A percentile compares a stretch with the other conserved stretches of the same genome.
phyloP scores from a whole-genome alignment of 352 stramenopile genomes.

The Thraustochytrium striatum region DNA sequence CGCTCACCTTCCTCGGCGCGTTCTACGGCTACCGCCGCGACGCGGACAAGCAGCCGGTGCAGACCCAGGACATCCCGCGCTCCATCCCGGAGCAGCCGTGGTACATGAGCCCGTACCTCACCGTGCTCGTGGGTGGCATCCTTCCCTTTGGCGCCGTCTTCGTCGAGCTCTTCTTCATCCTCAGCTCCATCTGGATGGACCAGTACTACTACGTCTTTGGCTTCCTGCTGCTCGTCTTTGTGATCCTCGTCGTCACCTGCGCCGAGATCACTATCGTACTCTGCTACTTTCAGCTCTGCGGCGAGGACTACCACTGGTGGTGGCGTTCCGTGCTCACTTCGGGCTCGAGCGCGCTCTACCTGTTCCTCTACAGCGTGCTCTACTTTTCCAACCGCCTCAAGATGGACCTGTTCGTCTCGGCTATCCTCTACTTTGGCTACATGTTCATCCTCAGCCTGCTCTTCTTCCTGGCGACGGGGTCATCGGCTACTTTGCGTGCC shows the following conservation, averaged over 20 bases:
- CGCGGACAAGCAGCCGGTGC: slow-evolving; percentile 61
- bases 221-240: slow-evolving; percentile 95
- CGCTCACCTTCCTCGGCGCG: slow-evolving; percentile 94
- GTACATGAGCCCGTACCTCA: slow-evolving; percentile 89
- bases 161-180: slow-evolving; percentile 99
- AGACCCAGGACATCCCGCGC: slow-evolving; percentile 74
- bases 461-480: slow-evolving; percentile 95
- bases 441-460: slow-evolving; percentile 95
- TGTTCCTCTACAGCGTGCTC: slow-evolving; percentile 98
- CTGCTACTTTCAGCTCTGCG: slow-evolving; percentile 99
- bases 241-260: slow-evolving; percentile 96
- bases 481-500: slow-evolving; percentile 92
- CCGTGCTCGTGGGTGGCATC: slow-evolving; percentile 91
- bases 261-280: slow-evolving; percentile 98
- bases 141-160: slow-evolving; percentile 98
- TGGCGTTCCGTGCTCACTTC: slow-evolving; percentile 93
- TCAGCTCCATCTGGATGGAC: slow-evolving; percentile 97
- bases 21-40: slow-evolving; percentile 87
- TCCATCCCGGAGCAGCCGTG: slow-evolving; percentile 80
- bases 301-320: slow-evolving; percentile 95
- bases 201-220: slow-evolving; percentile 99
- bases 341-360: slow-evolving; percentile 89
- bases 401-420: slow-evolving; percentile 85
- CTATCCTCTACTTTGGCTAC: slow-evolving; percentile 98
- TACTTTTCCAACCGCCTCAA: slow-evolving; percentile 97